These are phyloP conservation scores for Cronartium quercuum DNA, from an alignment of 1,284 basidiomycete species.

Conservation along the genomic window DNA sequence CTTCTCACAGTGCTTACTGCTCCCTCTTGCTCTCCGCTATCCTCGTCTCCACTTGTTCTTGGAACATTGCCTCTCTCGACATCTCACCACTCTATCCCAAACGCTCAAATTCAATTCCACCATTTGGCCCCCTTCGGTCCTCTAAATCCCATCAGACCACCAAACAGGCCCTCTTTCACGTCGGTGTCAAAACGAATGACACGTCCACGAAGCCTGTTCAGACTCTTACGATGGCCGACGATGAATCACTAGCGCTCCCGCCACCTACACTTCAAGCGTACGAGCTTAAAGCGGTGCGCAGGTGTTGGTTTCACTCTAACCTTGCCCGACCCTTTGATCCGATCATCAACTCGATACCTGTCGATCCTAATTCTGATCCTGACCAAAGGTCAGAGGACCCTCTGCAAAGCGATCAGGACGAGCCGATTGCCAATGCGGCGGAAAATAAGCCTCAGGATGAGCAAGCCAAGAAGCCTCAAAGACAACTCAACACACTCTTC, in stretches of 20 bases:
- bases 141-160: neutral
- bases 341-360: neutral
- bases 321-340: slow-evolving; percentile 19
- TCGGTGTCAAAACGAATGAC: neutral
- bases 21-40: slow-evolving; percentile 34
- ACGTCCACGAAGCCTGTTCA: neutral
- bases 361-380: neutral
- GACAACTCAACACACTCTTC: slow-evolving; percentile 20
- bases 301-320: slow-evolving; percentile 35
- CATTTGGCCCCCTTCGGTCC: neutral
- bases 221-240: neutral
- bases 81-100: slow-evolving; percentile 18
- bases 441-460: neutral
- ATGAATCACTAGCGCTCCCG: neutral
- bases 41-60: slow-evolving; percentile 38
- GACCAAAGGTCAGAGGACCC: neutral
- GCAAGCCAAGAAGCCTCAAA: neutral
- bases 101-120: neutral
- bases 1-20: slow-evolving; percentile 31
- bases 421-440: neutral
- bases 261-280: slow-evolving; percentile 15
- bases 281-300: neutral
- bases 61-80: slow-evolving; percentile 34
- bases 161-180: neutral
- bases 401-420: neutral